Conservation (phyloP, 2,329 filamentous ascomycete genomes). For the Penicillium sp. region DNA sequence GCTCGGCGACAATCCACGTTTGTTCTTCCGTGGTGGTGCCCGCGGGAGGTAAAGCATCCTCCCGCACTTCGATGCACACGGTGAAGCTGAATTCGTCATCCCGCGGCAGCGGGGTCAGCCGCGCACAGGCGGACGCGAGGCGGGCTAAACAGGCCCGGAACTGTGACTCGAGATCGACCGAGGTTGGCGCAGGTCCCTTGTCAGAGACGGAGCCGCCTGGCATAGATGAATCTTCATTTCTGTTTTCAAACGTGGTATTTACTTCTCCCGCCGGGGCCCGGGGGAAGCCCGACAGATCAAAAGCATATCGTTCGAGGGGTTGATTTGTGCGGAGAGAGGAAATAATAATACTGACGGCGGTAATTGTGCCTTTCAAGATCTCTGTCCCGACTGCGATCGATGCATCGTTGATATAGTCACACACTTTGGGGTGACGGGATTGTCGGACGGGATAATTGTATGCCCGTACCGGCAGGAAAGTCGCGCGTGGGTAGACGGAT, state of each 20-base stretch:
- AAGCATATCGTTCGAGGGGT: constrained; percentile 57
- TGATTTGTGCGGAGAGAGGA: constrained; percentile 49
- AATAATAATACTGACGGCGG: constrained; percentile 55
- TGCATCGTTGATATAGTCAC: constrained; percentile 78
- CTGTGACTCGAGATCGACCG: constrained; percentile 46
- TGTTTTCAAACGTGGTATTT: constrained; percentile 49
- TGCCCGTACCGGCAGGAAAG: constrained; percentile 73
- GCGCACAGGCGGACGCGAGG: constrained; percentile 42
- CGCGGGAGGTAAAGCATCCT: constrained; percentile 45
- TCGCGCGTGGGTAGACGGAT: constrained; percentile 67
- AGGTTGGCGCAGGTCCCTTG: constrained; percentile 28
- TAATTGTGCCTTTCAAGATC: constrained; percentile 58
- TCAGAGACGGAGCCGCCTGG: constrained; percentile 27
- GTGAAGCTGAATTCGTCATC: constrained; percentile 49
- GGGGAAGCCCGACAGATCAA: constrained; percentile 57
- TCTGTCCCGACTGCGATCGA: constrained; percentile 67
- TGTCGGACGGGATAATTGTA: constrained; percentile 83
- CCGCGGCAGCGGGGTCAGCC: constrained; percentile 42
- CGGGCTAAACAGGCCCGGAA: constrained; percentile 47
- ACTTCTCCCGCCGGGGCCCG: constrained; percentile 46
- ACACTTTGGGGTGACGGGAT: constrained; percentile 78
- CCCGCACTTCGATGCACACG: constrained; percentile 47
- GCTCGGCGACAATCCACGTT: constrained; percentile 58
- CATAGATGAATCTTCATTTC: constrained; percentile 34
- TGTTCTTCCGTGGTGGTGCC: constrained; percentile 49